These are phyloP conservation scores for Wickerhamiella allomyrinae DNA, from an alignment of 805 yeast species.

Conservation along the genomic window DNA sequence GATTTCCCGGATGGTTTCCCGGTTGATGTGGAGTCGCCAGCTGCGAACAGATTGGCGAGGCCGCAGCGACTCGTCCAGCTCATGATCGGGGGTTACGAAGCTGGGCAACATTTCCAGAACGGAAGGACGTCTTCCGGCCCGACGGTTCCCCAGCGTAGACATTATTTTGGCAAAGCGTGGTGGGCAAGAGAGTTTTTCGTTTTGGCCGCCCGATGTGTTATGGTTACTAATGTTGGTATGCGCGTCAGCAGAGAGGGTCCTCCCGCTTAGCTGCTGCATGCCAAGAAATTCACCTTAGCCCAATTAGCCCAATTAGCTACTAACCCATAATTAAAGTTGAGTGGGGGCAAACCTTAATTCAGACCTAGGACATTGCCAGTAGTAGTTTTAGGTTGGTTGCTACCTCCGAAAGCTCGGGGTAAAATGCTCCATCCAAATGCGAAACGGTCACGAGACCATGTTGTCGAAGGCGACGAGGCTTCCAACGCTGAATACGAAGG, in stretches of 20 bases:
- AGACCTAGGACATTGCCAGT: too few relatives aligned
- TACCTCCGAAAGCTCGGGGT: too few relatives aligned
- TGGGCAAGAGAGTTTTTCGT: too few relatives aligned
- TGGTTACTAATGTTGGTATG: too few relatives aligned
- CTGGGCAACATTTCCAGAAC: slow-evolving; percentile 15
- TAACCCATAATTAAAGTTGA: too few relatives aligned
- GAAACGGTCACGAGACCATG: slow-evolving; percentile 10
- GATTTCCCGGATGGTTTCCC: slow-evolving; percentile 16
- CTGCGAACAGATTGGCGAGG: slow-evolving; percentile 1
- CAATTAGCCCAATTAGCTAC: too few relatives aligned
- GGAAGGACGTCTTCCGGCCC: background rate
- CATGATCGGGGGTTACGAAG: slow-evolving; percentile 14
- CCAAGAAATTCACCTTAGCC: too few relatives aligned
- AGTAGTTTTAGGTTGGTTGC: too few relatives aligned
- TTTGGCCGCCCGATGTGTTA: too few relatives aligned
- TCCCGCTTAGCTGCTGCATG: too few relatives aligned
- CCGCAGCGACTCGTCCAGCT: slow-evolving; percentile 3
- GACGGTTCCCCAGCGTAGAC: background rate
- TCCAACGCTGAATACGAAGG: slow-evolving; percentile 2
- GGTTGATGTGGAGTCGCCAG: slow-evolving; percentile 10
- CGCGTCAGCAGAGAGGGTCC: too few relatives aligned
- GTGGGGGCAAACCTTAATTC: too few relatives aligned
- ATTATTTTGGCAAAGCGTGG: background rate
- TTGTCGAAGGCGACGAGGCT: slow-evolving; percentile 7
- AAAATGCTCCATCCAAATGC: slow-evolving; percentile 12